Conservation (phyloP, 1,284 basidiomycete species). For the Vanrija sp. region DNA sequence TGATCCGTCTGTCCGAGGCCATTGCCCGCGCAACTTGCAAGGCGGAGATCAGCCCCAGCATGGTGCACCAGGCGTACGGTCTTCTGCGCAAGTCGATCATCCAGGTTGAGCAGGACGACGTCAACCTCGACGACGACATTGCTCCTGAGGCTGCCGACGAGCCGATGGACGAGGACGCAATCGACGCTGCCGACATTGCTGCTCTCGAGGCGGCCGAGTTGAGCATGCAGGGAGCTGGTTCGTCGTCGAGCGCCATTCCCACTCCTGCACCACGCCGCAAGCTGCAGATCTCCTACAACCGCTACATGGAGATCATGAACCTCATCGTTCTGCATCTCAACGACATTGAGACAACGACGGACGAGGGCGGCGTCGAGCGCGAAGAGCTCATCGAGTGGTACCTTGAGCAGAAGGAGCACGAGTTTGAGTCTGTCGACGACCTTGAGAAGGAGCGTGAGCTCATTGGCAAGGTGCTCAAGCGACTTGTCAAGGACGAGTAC, state of each 20-base stretch:
- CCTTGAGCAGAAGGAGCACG: slow-evolving; percentile 79
- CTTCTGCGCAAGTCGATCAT: slow-evolving; percentile 96
- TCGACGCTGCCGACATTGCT: slow-evolving; percentile 59
- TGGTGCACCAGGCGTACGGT: slow-evolving; percentile 92
- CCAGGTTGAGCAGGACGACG: slow-evolving; percentile 98
- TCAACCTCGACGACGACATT: slow-evolving; percentile 90
- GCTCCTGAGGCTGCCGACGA: slow-evolving; percentile 48
- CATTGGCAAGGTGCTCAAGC: slow-evolving; percentile 81
- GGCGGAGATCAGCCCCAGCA: slow-evolving; percentile 83
- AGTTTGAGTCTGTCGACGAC: slow-evolving; percentile 79
- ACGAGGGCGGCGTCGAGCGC: slow-evolving; percentile 67
- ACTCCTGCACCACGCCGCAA: slow-evolving; percentile 51
- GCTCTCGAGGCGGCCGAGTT: slow-evolving; percentile 48
- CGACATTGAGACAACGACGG: slow-evolving; percentile 70
- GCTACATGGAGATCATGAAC: slow-evolving; percentile 86
- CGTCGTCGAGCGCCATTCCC: slow-evolving; percentile 1
- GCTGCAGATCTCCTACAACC: slow-evolving; percentile 89
- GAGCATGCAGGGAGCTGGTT: slow-evolving; percentile 38
- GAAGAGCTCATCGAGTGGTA: slow-evolving; percentile 97
- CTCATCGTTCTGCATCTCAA: slow-evolving; percentile 70
- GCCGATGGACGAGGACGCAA: slow-evolving; percentile 61
- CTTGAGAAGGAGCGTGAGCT: slow-evolving; percentile 89
- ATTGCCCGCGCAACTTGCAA: slow-evolving; percentile 96
- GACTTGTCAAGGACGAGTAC: slow-evolving; percentile 87
- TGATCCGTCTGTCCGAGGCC: slow-evolving; percentile 95